phyloP scores from a whole-genome alignment of 345 rosid genomes.

The Corymbia maculata region DNA sequence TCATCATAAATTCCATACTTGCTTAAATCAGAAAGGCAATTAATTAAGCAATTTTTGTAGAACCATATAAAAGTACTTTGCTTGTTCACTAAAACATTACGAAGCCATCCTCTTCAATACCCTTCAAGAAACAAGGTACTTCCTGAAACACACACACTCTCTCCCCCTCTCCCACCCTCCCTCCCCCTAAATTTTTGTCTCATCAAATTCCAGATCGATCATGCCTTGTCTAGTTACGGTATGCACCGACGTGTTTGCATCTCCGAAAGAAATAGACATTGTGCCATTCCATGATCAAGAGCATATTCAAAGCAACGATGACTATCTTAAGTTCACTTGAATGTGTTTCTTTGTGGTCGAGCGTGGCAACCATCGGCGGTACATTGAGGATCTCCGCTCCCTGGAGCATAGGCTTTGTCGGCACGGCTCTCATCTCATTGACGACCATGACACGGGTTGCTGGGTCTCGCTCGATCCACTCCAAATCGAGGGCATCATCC shows the following conservation, averaged over 20 bases:
- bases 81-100: neutral
- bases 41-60: neutral
- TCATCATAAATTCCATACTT: neutral
- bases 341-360: neutral
- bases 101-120: neutral
- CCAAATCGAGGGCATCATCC: neutral
- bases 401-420: neutral
- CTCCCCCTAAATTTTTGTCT: neutral
- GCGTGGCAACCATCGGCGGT: neutral
- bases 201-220: neutral
- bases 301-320: neutral
- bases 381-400: neutral
- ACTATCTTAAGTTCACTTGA: neutral
- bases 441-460: neutral
- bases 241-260: neutral
- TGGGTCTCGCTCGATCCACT: neutral
- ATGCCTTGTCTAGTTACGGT: neutral
- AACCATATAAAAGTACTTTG: neutral
- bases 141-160: neutral
- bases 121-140: neutral
- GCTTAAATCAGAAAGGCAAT: neutral
- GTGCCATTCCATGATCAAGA: neutral
- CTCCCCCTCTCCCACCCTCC: neutral
- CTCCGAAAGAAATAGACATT: neutral
- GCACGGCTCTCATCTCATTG: neutral